Evolutionary conservation across 805 yeast genomes (phyloP), one percentile per base, ranked within the genome.

Genomic region (Ogataea henricii): DNA sequence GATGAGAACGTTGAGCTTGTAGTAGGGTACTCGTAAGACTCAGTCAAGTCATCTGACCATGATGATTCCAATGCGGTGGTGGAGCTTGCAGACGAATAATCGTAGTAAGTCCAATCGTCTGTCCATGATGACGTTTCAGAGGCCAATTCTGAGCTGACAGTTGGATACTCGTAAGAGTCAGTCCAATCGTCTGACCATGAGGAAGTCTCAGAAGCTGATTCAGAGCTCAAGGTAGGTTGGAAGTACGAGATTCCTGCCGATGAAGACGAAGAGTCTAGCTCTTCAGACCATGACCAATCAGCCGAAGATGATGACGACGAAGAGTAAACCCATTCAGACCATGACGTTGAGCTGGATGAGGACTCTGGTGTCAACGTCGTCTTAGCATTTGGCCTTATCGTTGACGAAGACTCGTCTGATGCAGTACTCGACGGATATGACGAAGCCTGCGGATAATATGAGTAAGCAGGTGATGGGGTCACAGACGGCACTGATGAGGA

Each of bases 331-430:
- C n/a, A n/a, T n/a, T n/a, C n/a, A n/a, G n/a, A n/a, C n/a, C n/a
- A n/a, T n/a, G n/a, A n/a, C n/a, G n/a, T n/a, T n/a, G n/a, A n/a
- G n/a, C n/a, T n/a, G 7, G 38, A 10, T 13, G 43, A 2, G 7
- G 43, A 13, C 13, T n/a, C 39, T 8, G 50, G 36, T 2, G 44
- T 40, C 37, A 29, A n/a, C 6, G 38, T 40, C 23, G 44, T 39
- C 13, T 25, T 25, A 18, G 42, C 42, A 17, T 39, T 39, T 3
- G 32, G 16, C 9, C 9, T 25, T 14, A 18, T 10, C 3, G 42
- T 26, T 3, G 42, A 25, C 13, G 42, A 39, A 8, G 42, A 39
- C 22, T 39, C 42, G 3, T 39, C 33, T 6, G 23, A 17, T 34
- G 21, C 13, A 34, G 37, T 17, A n/a, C n/a, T n/a, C 13, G 37